phyloP scores from a whole-genome alignment of 164 flowering plant genomes.

The Tetracentron sinense region DNA sequence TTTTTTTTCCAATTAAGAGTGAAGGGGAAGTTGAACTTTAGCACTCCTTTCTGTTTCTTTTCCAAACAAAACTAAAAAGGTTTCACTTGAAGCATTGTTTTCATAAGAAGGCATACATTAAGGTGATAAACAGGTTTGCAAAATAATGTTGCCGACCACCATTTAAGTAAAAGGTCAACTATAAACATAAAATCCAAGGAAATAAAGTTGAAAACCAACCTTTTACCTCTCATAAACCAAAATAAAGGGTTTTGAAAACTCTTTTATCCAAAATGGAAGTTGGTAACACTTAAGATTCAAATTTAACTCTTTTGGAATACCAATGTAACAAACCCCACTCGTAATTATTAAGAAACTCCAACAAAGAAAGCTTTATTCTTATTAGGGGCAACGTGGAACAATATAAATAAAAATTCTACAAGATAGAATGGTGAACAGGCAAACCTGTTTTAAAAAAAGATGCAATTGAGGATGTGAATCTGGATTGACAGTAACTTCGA shows the following conservation, averaged over 20 bases:
- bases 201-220: background rate
- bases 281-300: background rate
- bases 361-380: background rate
- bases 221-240: background rate
- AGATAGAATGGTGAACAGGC: background rate
- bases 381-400: background rate
- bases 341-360: background rate
- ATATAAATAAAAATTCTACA: no score
- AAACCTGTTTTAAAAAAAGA: conserved; percentile 87
- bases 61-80: no score
- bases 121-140: no score
- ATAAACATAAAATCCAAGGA: background rate
- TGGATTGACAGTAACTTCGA: conserved; percentile 95
- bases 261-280: no score
- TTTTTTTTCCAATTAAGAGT: background rate
- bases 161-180: background rate
- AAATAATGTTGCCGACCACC: no score
- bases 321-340: background rate
- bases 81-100: no score
- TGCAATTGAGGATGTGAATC: conserved; percentile 97
- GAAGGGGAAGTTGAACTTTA: background rate
- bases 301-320: background rate
- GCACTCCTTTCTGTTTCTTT: background rate
- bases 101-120: no score
- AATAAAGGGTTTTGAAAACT: no score